Evolutionary conservation across 1,284 basidiomycete species (phyloP), one percentile per base, ranked within the genome.

Genomic region (Retiboletus fuscus): DNA sequence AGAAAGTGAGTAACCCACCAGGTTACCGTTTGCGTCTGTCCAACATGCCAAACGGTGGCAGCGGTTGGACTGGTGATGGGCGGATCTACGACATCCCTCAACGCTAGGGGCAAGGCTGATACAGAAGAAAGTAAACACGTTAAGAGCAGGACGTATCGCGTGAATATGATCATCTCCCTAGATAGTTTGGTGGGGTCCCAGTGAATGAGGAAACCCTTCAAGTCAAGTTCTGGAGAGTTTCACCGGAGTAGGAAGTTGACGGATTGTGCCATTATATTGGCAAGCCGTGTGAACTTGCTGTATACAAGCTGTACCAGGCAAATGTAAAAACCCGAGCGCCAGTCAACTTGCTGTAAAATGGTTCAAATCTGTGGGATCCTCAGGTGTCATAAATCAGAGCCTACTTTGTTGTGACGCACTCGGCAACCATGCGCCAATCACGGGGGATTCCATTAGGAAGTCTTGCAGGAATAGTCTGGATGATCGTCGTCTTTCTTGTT

Each of bases 1-100:
- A 46, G 16, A 49, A 39, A n/a, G 34, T 1, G 34, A 18, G 61
- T 3, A 41, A 74, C 87, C 64, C 75, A 91, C 91, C 91, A 92
- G 24, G 87, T 89, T 71, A 92, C 90, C 5, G 83, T 87, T 71
- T 88, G 83, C 5, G 77, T 83, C 28, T 86, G 75, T 18, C 90
- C 90, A 41, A 88, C 84, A 44, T 81, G 79, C 91, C 91, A 92
- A 24, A 88, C 82, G 5, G 88, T 86, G 18, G 75, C 73, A 5
- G 84, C 83, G 34, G 83, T 85, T n/a, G 91, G 91, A 70, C 78
- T 86, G 24, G 86, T 89, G 79, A 92, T 88, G 46, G 84, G 87
- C 2, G 91, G 91, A 47, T 76, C 82, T 47, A 87, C 85, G 24
- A 91, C 89, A 71, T 89, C 88, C 70, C 90, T 85, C 73, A 75